phyloP scores from a whole-genome alignment of 1,284 basidiomycete genomes.

The Melanopsichium pennsylvanicum region DNA sequence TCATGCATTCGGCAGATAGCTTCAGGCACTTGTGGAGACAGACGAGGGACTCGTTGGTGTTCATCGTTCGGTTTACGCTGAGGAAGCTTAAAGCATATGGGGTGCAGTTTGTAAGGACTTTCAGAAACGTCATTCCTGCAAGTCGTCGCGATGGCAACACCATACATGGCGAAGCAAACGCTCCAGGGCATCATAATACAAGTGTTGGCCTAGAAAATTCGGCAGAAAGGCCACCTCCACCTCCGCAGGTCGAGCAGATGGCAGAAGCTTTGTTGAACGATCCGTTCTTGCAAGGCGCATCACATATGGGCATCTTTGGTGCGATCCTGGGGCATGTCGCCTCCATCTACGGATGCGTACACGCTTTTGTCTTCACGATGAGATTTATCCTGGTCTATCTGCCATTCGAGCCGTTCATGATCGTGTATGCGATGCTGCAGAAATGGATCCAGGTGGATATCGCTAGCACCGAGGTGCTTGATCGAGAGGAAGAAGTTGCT shows the following conservation, averaged over 20 bases:
- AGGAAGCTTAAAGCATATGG: constrained; percentile 3
- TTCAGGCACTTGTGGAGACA: constrained; percentile 29
- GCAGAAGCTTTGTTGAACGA: constrained; percentile 26
- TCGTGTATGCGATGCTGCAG: constrained; percentile 21
- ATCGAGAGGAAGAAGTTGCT: constrained; percentile 22
- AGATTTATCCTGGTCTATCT: constrained; percentile 37
- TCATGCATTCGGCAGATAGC: constrained; percentile 17
- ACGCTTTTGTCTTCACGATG: constrained; percentile 30
- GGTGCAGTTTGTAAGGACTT: background rate
- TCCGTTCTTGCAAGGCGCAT: constrained; percentile 25
- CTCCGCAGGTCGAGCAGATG: constrained; percentile 2
- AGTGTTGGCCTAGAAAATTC: no score
- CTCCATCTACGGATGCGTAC: constrained; percentile 40
- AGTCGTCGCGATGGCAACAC: constrained; percentile 2
- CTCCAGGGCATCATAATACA: no score
- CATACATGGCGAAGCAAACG: no score
- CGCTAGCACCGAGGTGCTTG: constrained; percentile 37
- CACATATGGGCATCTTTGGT: constrained; percentile 25
- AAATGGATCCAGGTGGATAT: constrained; percentile 36
- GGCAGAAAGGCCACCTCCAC: no score
- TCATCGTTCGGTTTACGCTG: constrained; percentile 19
- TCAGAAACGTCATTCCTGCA: constrained; percentile 5
- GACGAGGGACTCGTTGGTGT: constrained; percentile 13
- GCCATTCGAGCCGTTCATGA: constrained; percentile 39
- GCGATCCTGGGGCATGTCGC: constrained; percentile 32